These are phyloP conservation scores for Populus tremula DNA, from an alignment of 345 rosid genomes.

Conservation along the genomic window DNA sequence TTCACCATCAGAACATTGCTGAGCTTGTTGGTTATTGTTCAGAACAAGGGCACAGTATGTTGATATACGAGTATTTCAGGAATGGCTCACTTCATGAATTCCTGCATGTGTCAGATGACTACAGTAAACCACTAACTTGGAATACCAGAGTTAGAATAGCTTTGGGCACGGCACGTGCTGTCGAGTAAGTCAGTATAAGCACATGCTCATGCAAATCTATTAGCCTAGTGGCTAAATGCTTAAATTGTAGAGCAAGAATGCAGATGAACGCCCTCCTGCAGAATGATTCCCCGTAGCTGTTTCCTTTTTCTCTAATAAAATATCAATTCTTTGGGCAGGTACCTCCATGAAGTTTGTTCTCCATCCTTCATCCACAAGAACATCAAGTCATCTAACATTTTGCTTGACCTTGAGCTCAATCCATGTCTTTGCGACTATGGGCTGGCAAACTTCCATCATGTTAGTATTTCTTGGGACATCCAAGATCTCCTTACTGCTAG, in stretches of 20 bases:
- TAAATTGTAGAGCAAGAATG: no score
- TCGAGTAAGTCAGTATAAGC: conserved; percentile 53
- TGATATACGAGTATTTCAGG: conserved; percentile 71
- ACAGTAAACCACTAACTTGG: conserved; percentile 94
- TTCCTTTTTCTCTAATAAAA: not conserved
- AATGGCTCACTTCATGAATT: conserved; percentile 88
- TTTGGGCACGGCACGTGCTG: conserved; percentile 75
- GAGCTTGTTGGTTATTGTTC: conserved; percentile 79
- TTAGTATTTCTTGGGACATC: conserved; percentile 16
- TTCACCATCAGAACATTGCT: conserved; percentile 78
- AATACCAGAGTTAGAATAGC: conserved; percentile 90
- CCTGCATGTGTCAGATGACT: conserved; percentile 85
- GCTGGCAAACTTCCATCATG: conserved; percentile 70
- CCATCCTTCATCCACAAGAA: conserved; percentile 88
- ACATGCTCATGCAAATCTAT: not conserved
- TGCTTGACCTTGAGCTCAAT: conserved; percentile 81
- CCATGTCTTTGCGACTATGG: conserved; percentile 86
- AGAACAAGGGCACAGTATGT: conserved; percentile 70
- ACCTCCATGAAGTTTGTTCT: conserved; percentile 88
- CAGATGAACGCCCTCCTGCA: no score
- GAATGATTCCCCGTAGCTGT: no score
- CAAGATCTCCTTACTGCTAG: no score
- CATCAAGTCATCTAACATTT: conserved; percentile 86
- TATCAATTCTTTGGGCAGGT: conserved; percentile 39
- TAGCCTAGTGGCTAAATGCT: not conserved